Evolutionary conservation across 352 stramenopile species (phyloP).

Genomic region (Labyrinthula sp.): DNA sequence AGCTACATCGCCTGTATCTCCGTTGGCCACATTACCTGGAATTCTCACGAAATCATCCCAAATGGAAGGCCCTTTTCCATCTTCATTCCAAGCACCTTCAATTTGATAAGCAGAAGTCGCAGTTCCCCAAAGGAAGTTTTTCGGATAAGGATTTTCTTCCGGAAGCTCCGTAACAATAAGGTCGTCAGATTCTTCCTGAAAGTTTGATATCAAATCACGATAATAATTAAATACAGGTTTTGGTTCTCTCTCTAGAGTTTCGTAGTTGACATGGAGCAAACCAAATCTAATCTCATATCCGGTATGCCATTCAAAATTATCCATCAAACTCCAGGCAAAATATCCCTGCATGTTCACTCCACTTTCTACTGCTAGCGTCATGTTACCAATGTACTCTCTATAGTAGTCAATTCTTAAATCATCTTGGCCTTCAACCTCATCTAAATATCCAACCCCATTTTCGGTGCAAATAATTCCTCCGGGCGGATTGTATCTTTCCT

Average conservation of each 20-base stretch:
- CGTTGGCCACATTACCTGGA: slow-evolving; percentile 41
- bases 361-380: slow-evolving; percentile 38
- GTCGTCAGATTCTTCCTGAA: too few species aligned
- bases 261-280: slow-evolving; percentile 48
- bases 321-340: slow-evolving; percentile 69
- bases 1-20: slow-evolving; percentile 62
- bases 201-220: too few species aligned
- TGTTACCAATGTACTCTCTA: slow-evolving; percentile 52
- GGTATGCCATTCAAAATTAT: slow-evolving; percentile 79
- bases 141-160: too few species aligned
- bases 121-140: slow-evolving; percentile 52
- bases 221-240: too few species aligned
- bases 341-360: slow-evolving; percentile 57
- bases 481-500: slow-evolving; percentile 49
- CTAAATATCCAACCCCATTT: too few species aligned
- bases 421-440: too few species aligned
- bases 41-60: slow-evolving; percentile 72
- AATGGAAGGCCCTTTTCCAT: slow-evolving; percentile 55
- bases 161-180: too few species aligned
- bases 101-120: slow-evolving; percentile 73
- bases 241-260: slow-evolving; percentile 2
- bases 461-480: slow-evolving; percentile 64
- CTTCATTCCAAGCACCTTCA: slow-evolving; percentile 58
- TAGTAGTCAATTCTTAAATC: too few species aligned
- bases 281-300: slow-evolving; percentile 54